Base-by-base conservation (phyloP, 768 basidiomycete species). In the Tulasnella sp. region DNA sequence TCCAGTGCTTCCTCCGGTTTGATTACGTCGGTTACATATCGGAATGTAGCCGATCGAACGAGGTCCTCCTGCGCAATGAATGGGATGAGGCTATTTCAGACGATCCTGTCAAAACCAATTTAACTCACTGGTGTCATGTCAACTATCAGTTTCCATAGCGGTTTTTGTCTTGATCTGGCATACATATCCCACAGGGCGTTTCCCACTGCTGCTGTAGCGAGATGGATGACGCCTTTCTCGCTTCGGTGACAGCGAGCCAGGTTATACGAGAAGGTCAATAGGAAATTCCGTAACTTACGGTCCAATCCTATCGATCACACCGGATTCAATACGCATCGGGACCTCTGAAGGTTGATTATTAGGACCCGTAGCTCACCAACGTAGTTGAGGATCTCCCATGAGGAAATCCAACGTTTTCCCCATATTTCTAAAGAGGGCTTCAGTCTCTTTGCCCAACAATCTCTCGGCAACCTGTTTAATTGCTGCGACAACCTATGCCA, bases 21-120 rank as follows among this genome's bases (percentile, higher is more conserved):
- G 60, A 77, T 73, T 13, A 70, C 71, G 64, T 77, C 76, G 50
- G 74, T 74, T 65, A 75, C 74, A 65, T 77, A 74, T 62, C 69
- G 42, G 67, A 64, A 64, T 23, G 65, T 60, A 24, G 65, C 60
- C 13, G 60, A 52, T 21, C 56, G 55, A 8, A 65, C 60, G 43
- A 65, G 56, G 30, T 65, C 65, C 44, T 65, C 65, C 43, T 62
- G 17, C 8, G 19, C 30, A 19, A 13, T 10, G 7, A 1, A 34
- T 53, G 19, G 30, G 27, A 19, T n/a, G 54, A 47, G 26, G 44
- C 43, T 30, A 32, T 34, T 21, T 44, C 19, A 43, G 53, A 32
- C 51, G n/a, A 24, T 5, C 34, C 41, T 21, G 32, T 7, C 23
- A 44, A 2, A 34, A 34, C 41, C 26, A 42, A 21, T 3, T 21